A percentile compares a stretch with the other conserved stretches of the same genome.
Evolutionary conservation across 2,329 filamentous ascomycete genomes (phyloP).

Genomic region (Endothia cerciana): DNA sequence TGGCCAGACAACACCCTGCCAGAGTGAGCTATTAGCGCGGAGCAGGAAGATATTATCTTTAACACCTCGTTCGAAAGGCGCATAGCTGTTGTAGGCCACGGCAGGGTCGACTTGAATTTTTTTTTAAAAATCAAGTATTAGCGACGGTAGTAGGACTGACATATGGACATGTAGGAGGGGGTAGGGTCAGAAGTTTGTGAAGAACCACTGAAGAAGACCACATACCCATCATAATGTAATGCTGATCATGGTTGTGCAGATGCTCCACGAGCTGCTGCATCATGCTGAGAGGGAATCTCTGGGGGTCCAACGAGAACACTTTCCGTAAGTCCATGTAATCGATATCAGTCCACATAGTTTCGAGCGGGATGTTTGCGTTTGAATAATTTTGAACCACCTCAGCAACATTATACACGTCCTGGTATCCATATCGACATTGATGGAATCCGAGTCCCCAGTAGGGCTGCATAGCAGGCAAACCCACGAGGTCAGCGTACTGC

Average conservation of each 20-base stretch:
- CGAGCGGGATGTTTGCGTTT: conserved; percentile 65
- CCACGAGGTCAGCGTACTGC: conserved; percentile 62
- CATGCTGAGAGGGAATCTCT: conserved; percentile 63
- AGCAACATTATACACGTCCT: conserved; percentile 66
- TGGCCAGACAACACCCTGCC: conserved; percentile 74
- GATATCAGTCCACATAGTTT: conserved; percentile 71
- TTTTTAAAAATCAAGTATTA: conserved; percentile 52
- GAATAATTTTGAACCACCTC: conserved; percentile 72
- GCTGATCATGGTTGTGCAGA: conserved; percentile 68
- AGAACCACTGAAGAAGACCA: not conserved
- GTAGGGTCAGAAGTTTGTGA: not conserved
- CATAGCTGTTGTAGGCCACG: conserved; percentile 54
- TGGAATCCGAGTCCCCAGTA: conserved; percentile 69
- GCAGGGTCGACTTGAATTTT: conserved; percentile 81
- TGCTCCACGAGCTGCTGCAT: conserved; percentile 69
- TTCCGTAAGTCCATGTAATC: conserved; percentile 62
- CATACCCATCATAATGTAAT: conserved; percentile 69
- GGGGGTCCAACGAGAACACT: conserved; percentile 68
- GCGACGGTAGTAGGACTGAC: not conserved
- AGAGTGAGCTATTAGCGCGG: conserved; percentile 58
- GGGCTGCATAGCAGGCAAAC: conserved; percentile 62
- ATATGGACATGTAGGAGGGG: not conserved
- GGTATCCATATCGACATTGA: conserved; percentile 68
- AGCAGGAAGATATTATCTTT: conserved; percentile 51
- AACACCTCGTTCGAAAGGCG: conserved; percentile 46